Evolutionary conservation across 495 filamentous ascomycete genomes (phyloP).

Genomic region (Daldinia loculata): DNA sequence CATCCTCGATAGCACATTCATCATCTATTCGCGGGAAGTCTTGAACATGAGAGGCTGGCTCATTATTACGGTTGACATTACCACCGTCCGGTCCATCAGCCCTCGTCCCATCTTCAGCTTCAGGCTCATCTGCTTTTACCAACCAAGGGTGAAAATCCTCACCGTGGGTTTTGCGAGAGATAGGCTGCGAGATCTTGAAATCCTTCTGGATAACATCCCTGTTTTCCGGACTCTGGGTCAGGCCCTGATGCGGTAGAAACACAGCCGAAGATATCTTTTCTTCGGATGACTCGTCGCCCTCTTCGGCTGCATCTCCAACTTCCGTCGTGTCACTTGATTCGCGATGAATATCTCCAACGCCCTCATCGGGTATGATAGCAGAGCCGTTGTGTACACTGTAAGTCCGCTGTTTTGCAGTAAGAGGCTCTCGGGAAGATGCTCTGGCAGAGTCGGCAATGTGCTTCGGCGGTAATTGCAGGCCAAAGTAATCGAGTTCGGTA

Average conservation of each 20-base stretch:
- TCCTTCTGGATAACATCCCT: constrained; percentile 36
- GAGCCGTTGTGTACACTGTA: constrained; percentile 16
- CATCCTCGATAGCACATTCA: constrained; percentile 52
- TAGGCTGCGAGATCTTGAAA: constrained; percentile 41
- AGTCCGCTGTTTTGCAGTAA: constrained; percentile 3
- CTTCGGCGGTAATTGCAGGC: constrained; percentile 19
- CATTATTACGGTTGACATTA: constrained; percentile 44
- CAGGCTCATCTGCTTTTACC: constrained; percentile 60
- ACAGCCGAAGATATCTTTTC: constrained; percentile 95
- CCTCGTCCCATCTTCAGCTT: constrained; percentile 48
- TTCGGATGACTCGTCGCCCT: constrained; percentile 85
- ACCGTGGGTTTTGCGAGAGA: constrained; percentile 34
- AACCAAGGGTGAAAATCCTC: constrained; percentile 59
- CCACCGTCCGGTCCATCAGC: constrained; percentile 45
- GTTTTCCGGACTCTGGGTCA: constrained; percentile 59
- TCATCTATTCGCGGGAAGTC: constrained; percentile 46
- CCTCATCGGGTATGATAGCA: constrained; percentile 13
- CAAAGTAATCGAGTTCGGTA: constrained; percentile 31
- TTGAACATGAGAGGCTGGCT: constrained; percentile 39
- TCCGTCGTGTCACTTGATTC: constrained; percentile 46
- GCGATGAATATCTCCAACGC: constrained; percentile 27
- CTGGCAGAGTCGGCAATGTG: constrained; percentile 14
- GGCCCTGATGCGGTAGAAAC: constrained; percentile 87
- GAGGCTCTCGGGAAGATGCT: constrained; percentile 16
- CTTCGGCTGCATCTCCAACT: constrained; percentile 59